Evolutionary conservation across 129 eudicot species (phyloP), one percentile per base, ranked within the genome.

Genomic region (Cynara cardunculus): DNA sequence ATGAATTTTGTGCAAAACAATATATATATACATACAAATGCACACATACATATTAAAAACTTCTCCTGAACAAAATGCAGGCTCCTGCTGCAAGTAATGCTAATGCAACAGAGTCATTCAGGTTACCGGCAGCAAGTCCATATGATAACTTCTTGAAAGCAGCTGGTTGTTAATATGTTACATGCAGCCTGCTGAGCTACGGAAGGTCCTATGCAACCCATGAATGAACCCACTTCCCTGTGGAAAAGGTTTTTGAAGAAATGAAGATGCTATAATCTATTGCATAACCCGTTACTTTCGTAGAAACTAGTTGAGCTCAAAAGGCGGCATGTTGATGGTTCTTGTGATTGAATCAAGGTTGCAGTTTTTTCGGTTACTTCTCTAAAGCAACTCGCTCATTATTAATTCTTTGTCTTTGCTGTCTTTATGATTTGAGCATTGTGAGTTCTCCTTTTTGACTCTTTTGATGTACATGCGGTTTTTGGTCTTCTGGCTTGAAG

Each of bases 81-180:
- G 59, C 65, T 69, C 84, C 83, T 64, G 77, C 83, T 64, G 87
- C 71, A 76, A 85, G 80, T 74, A 85, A 86, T 68, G 81, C 69
- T 56, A 64, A 74, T 21, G 62, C 85, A 41, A 41, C 16, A 2
- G 53, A 11, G 44, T 76, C 85, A 71, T 88, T 89, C 35, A 84
- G 79, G 72, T 83, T 92, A 88, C 97, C 94, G 3, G 83, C 88
- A n/a, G 66, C 94, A 77, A 89, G 87, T 77, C 97, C 97, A 25
- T 92, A 86, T 27, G 97, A 92, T 85, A 87, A 88, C 87, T 92
- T 92, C 78, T 77, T 92, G 84, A 89, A 87, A 81, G 94, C 89
- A 32, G 89, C 94, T 34, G 85, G 88, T 10, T 25, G 88, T 61
- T 87, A 22, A 89, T 7, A 32, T 74, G 35, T 65, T 65, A 61